Evolutionary conservation across 23 red algal genomes (phyloP).

Genomic region (Cyanidium caldarium): DNA sequence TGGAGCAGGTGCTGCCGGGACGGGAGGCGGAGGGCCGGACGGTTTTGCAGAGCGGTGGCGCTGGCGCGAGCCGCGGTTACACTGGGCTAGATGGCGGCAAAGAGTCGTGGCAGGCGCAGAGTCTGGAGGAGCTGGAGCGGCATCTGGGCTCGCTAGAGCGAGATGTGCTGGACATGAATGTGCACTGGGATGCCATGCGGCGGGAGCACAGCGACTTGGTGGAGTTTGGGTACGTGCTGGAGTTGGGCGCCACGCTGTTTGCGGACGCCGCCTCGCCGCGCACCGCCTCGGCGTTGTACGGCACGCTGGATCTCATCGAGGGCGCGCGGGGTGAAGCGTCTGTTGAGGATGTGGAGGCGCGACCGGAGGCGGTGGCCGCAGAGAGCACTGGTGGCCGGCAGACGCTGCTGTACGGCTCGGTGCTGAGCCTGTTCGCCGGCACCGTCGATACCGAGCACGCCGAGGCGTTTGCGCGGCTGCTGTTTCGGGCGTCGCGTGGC

Average conservation of each 20-base stretch:
- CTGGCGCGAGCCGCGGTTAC: neutral
- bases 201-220: slow-evolving; percentile 38
- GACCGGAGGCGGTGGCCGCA: neutral
- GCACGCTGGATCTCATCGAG: neutral
- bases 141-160: slow-evolving; percentile 63
- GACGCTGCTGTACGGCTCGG: neutral
- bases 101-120: neutral
- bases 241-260: slow-evolving; percentile 50
- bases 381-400: neutral
- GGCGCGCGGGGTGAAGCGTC: too few relatives aligned
- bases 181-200: slow-evolving; percentile 50
- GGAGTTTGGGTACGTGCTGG: slow-evolving; percentile 69
- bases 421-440: slow-evolving; percentile 4
- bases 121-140: slow-evolving; percentile 64
- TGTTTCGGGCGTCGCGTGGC: slow-evolving; percentile 81
- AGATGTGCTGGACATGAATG: slow-evolving; percentile 65
- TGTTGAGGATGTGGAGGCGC: neutral
- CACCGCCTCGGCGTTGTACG: slow-evolving; percentile 4
- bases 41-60: too few relatives aligned
- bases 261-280: slow-evolving; percentile 13
- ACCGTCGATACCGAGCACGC: neutral
- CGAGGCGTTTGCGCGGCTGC: slow-evolving; percentile 59
- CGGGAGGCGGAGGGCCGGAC: slow-evolving; percentile 8
- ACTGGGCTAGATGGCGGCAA: neutral
- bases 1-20: slow-evolving; percentile 11